Evolutionary conservation across 441 rosid species (phyloP).

Genomic region (Eutrema salsugineum): DNA sequence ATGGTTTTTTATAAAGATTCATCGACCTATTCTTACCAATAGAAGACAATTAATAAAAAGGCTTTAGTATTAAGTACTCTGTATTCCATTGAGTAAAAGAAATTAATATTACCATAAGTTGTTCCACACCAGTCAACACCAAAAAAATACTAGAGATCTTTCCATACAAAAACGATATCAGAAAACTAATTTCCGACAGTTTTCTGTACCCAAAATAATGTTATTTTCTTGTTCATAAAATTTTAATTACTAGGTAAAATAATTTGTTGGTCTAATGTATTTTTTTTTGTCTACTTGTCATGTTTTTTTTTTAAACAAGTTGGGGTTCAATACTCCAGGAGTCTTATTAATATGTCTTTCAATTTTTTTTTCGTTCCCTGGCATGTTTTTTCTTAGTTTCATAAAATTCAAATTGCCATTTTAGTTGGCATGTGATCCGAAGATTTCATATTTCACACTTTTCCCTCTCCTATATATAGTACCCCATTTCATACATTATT

Average conservation of each 20-base stretch:
- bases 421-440: neutral
- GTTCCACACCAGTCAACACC: neutral
- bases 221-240: too few relatives aligned
- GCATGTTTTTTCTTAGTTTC: neutral
- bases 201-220: too few relatives aligned
- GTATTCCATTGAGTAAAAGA: neutral
- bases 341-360: neutral
- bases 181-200: too few relatives aligned
- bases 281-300: too few relatives aligned
- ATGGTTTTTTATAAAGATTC: neutral
- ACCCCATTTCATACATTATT: neutral
- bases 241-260: too few relatives aligned
- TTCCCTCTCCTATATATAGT: constrained; percentile 14
- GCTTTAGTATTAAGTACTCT: too few relatives aligned
- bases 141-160: too few relatives aligned
- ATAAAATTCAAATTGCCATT: neutral
- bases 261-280: too few relatives aligned
- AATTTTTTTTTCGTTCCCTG: neutral
- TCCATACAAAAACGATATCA: too few relatives aligned
- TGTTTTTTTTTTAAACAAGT: too few relatives aligned
- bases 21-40: neutral
- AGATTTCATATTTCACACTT: neutral
- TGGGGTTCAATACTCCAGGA: too few relatives aligned
- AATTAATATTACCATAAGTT: neutral
- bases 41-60: neutral